A percentile compares a stretch with the other conserved stretches of the same genome.
Evolutionary conservation across 129 eudicot genomes (phyloP).

Genomic region (Lactuca sativa): DNA sequence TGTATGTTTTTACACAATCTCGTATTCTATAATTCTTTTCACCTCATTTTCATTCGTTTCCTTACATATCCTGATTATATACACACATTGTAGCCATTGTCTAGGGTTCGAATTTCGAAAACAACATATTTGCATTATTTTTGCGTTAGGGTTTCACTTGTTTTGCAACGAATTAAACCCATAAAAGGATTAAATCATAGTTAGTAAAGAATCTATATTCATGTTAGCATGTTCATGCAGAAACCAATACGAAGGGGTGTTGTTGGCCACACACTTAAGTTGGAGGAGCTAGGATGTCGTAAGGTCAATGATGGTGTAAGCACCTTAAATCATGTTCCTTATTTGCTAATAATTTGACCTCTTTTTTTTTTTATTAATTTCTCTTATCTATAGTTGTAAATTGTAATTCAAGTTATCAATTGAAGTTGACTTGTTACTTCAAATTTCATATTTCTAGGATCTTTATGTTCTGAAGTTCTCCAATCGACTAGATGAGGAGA

Average conservation of each 20-base stretch:
- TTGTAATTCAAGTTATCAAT: neutral
- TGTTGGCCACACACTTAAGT: slow-evolving; percentile 59
- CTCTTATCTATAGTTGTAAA: neutral
- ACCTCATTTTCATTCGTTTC: neutral
- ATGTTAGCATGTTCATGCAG: slow-evolving; percentile 37
- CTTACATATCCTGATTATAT: neutral
- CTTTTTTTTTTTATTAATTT: neutral
- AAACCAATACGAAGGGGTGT: slow-evolving; percentile 77
- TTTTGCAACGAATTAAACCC: neutral
- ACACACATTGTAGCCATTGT: slow-evolving; percentile 4
- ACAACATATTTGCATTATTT: slow-evolving; percentile 1
- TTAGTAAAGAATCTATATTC: neutral
- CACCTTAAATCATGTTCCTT: slow-evolving; percentile 8
- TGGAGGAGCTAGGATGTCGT: slow-evolving; percentile 71
- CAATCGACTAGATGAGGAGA: slow-evolving; percentile 62
- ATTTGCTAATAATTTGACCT: neutral
- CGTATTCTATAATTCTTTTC: neutral
- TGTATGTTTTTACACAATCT: slow-evolving; percentile 39
- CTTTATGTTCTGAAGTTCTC: slow-evolving; percentile 65
- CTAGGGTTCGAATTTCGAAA: neutral
- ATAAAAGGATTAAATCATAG: neutral
- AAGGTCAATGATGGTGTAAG: slow-evolving; percentile 62
- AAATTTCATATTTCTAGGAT: slow-evolving; percentile 46
- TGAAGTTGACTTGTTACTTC: neutral
- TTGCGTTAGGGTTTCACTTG: neutral